Evolutionary conservation across 371 early-diverging fungal genomes (phyloP).

Genomic region (Circinella umbellata): DNA sequence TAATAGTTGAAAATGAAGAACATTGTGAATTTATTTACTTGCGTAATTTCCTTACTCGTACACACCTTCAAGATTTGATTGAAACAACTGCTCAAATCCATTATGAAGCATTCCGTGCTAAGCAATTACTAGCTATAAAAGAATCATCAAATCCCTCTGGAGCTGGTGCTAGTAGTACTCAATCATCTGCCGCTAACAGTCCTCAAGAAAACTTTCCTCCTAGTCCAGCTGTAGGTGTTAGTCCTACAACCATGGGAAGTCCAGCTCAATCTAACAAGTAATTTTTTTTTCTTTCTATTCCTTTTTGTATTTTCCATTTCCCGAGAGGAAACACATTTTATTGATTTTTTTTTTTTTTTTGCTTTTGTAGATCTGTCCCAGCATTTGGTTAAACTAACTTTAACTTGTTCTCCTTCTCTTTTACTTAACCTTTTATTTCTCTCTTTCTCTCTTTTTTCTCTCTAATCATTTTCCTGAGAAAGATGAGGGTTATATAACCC

Average conservation of each 20-base stretch:
- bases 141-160: constrained; percentile 56
- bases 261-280: constrained; percentile 46
- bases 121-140: constrained; percentile 85
- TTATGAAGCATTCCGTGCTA: constrained; percentile 92
- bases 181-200: constrained; percentile 23
- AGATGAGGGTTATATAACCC: too few species aligned
- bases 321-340: neutral
- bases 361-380: constrained; percentile 34
- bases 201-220: constrained; percentile 23
- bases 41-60: constrained; percentile 84
- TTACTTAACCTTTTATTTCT: too few species aligned
- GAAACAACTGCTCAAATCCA: constrained; percentile 88
- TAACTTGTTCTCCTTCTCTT: neutral
- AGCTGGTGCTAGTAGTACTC: constrained; percentile 20
- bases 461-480: constrained; percentile 4
- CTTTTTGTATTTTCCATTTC: neutral
- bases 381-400: constrained; percentile 32
- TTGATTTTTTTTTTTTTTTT: neutral
- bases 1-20: constrained; percentile 70
- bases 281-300: neutral
- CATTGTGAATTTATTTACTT: constrained; percentile 84
- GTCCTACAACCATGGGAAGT: constrained; percentile 37
- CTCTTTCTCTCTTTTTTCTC: neutral
- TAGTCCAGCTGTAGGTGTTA: constrained; percentile 24
- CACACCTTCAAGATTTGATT: constrained; percentile 85